These are phyloP conservation scores for Bretschneidera sinensis DNA, from an alignment of 345 rosid genomes.

Conservation along the genomic window DNA sequence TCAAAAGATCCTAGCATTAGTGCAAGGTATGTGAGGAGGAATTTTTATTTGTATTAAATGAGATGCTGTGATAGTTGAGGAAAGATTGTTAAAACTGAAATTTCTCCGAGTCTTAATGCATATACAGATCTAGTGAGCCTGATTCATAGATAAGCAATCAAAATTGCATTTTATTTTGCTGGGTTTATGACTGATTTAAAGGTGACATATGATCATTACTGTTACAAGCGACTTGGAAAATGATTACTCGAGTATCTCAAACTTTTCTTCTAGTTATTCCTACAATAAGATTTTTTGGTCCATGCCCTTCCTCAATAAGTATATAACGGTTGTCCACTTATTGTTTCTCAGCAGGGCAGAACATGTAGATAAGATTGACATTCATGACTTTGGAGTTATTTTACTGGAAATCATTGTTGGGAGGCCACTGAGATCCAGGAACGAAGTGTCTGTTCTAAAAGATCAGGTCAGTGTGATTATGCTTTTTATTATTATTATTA, in stretches of 20 bases:
- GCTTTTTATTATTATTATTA: background rate
- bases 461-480: constrained; percentile 47
- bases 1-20: constrained; percentile 30
- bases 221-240: background rate
- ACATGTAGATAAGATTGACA: constrained; percentile 52
- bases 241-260: too few species aligned
- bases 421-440: constrained; percentile 45
- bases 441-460: constrained; percentile 47
- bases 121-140: background rate
- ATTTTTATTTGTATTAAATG: background rate
- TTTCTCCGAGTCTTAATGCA: background rate
- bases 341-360: constrained; percentile 33
- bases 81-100: background rate
- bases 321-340: background rate
- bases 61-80: background rate
- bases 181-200: background rate
- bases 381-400: constrained; percentile 78
- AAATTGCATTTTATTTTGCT: too few species aligned
- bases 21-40: constrained; percentile 37
- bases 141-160: background rate
- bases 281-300: too few species aligned
- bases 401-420: constrained; percentile 82
- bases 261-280: background rate
- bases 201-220: background rate
- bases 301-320: background rate